Percentiles rank a stretch among this genome's conserved stretches.
Conservation (phyloP, 345 rosid species). For the Nephelium lappaceum region DNA sequence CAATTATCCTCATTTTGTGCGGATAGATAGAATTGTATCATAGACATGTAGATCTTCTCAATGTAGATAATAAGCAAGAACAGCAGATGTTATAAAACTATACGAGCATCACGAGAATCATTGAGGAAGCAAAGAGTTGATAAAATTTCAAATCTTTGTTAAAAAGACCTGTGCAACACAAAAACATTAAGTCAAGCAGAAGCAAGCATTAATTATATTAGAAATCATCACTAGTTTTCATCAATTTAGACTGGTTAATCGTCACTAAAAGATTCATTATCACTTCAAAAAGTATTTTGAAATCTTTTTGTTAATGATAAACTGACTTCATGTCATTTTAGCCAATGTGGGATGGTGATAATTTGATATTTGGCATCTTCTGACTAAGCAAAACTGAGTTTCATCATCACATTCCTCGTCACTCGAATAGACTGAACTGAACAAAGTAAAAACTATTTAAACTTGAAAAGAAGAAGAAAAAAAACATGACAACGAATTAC, state of each 20-base stretch:
- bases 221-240: not conserved
- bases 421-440: not conserved
- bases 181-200: not conserved
- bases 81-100: slow-evolving; percentile 21
- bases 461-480: not conserved
- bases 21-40: not conserved
- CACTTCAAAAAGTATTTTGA: not conserved
- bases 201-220: not conserved
- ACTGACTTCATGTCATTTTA: not conserved
- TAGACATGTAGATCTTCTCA: not conserved
- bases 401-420: not conserved
- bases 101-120: slow-evolving; percentile 39
- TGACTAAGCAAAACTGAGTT: not conserved
- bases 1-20: slow-evolving; percentile 20
- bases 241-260: no score
- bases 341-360: not conserved
- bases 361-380: not conserved
- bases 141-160: slow-evolving; percentile 31
- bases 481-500: not conserved
- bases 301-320: not conserved
- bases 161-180: slow-evolving; percentile 53
- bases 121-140: slow-evolving; percentile 33
- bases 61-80: slow-evolving; percentile 7
- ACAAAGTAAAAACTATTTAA: not conserved
- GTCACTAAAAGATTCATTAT: no score